A percentile compares a stretch with the other conserved stretches of the same genome.
Evolutionary conservation across 2,329 filamentous ascomycete genomes (phyloP).

Genomic region (Waltergamsia citrina): DNA sequence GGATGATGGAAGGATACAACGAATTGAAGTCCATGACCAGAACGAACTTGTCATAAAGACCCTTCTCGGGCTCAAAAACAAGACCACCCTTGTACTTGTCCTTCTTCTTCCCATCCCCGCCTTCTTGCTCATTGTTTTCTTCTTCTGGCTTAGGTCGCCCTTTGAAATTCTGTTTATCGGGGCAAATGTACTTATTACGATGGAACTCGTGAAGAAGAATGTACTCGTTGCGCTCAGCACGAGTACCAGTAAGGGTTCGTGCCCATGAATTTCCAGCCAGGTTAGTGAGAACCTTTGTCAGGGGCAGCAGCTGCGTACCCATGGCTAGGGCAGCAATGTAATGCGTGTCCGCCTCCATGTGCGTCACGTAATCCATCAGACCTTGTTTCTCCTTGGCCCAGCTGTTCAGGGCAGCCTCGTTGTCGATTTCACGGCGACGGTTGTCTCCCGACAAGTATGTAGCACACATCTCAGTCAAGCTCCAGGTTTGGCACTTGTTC

Average conservation of each 20-base stretch:
- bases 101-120: conserved; percentile 80
- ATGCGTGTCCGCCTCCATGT: conserved; percentile 92
- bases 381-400: conserved; percentile 74
- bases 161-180: conserved; percentile 82
- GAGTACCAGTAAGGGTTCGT: conserved; percentile 86
- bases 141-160: conserved; percentile 65
- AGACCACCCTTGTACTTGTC: conserved; percentile 99
- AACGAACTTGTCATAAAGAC: conserved; percentile 95
- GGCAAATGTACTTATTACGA: conserved; percentile 94
- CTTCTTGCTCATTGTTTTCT: conserved; percentile 58
- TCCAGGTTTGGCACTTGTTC: conserved; percentile 97
- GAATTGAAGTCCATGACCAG: conserved; percentile 99
- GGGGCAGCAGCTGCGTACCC: conserved; percentile 80
- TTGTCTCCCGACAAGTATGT: conserved; percentile 71
- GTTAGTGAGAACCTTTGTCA: conserved; percentile 94
- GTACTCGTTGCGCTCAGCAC: conserved; percentile 97
- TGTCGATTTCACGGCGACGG: conserved; percentile 75
- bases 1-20: conserved; percentile 95
- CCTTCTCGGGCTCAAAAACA: conserved; percentile 95
- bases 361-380: conserved; percentile 84
- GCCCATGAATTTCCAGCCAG: conserved; percentile 98
- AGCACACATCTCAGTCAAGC: conserved; percentile 92
- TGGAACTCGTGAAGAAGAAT: conserved; percentile 97
- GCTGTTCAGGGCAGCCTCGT: conserved; percentile 74
- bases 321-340: conserved; percentile 88